Percentiles rank a stretch among this genome's conserved stretches.
phyloP scores from a whole-genome alignment of 441 rosid genomes.

The Omphalea diandra region DNA sequence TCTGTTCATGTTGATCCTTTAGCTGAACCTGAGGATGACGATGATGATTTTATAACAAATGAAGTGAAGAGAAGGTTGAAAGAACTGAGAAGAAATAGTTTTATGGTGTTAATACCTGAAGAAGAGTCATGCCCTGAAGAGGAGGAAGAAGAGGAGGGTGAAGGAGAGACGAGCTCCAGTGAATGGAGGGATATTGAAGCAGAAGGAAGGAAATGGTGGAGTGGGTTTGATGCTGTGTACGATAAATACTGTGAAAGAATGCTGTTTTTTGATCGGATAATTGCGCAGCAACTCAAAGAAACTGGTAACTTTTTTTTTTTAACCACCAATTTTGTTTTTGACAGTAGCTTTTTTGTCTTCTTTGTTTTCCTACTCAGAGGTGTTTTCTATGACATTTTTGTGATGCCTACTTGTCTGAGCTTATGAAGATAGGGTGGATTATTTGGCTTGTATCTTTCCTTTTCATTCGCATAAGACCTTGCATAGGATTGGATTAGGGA shows the following conservation, averaged over 20 bases:
- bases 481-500: too few species aligned
- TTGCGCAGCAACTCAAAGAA: conserved; percentile 62
- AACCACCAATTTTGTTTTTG: background rate
- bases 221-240: conserved; percentile 87
- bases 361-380: background rate
- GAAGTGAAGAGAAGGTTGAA: conserved; percentile 91
- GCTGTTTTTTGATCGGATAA: conserved; percentile 80
- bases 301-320: conserved; percentile 43
- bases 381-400: background rate
- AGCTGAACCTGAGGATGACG: conserved; percentile 75
- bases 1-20: conserved; percentile 33
- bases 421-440: background rate
- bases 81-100: conserved; percentile 87
- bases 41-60: conserved; percentile 88
- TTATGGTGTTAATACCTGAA: conserved; percentile 92
- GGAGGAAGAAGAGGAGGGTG: conserved; percentile 53
- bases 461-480: background rate
- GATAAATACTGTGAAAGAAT: conserved; percentile 85
- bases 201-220: conserved; percentile 94
- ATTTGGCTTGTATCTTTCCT: background rate
- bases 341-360: background rate
- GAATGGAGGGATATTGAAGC: conserved; percentile 96
- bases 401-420: background rate
- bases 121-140: conserved; percentile 69
- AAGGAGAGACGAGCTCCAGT: conserved; percentile 51